Evolutionary conservation across 202 grass and related monocot genomes (phyloP).

Genomic region (Saccharum hybrid): DNA sequence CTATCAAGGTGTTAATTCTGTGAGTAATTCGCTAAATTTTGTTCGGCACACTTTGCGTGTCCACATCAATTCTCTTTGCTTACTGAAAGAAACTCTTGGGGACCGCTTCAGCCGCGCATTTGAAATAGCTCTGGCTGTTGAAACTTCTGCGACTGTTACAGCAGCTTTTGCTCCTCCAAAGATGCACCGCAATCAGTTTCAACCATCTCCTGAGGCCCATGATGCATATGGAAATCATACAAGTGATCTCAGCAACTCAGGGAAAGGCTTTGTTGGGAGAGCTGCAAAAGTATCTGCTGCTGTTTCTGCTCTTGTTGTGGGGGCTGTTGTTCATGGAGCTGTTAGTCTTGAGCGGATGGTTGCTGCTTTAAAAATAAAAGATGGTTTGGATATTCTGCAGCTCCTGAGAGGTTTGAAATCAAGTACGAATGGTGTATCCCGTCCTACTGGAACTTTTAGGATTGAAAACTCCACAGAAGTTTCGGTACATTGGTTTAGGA

Average conservation of each 20-base stretch:
- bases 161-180: conserved; percentile 71
- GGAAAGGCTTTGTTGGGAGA: conserved; percentile 74
- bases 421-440: conserved; percentile 73
- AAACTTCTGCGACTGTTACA: conserved; percentile 80
- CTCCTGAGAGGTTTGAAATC: conserved; percentile 73
- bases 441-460: conserved; percentile 62
- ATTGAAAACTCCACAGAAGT: conserved; percentile 73
- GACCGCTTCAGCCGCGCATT: conserved; percentile 75
- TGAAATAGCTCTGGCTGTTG: conserved; percentile 83
- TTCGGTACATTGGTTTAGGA: conserved; percentile 90
- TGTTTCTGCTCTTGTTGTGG: conserved; percentile 88
- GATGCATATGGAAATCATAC: conserved; percentile 83
- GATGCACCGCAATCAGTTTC: conserved; percentile 88
- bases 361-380: conserved; percentile 83
- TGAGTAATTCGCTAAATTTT: conserved; percentile 62
- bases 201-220: conserved; percentile 81
- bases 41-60: conserved; percentile 72
- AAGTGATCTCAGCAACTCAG: conserved; percentile 69
- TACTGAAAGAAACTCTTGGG: conserved; percentile 94
- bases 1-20: conserved; percentile 65
- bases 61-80: conserved; percentile 85
- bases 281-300: conserved; percentile 76
- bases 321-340: conserved; percentile 83
- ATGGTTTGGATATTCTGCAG: conserved; percentile 83
- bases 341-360: conserved; percentile 86